Conservation (phyloP, 2,329 filamentous ascomycete genomes). For the Fusarium sp. region DNA sequence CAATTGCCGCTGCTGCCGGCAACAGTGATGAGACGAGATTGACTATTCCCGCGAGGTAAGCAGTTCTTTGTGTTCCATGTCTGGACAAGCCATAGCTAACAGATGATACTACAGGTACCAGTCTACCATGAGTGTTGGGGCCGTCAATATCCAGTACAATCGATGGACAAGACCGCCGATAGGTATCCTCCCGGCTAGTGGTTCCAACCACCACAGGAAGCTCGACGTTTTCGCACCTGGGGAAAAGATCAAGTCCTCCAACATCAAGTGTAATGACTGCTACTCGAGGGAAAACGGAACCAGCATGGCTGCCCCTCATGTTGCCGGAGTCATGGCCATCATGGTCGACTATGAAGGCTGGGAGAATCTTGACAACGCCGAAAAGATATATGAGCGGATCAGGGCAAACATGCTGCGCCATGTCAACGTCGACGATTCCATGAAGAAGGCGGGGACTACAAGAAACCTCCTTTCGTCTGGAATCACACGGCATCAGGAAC, state of each 20-base stretch:
- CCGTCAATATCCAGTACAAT: slow-evolving; percentile 11
- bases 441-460: background rate
- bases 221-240: slow-evolving; percentile 2
- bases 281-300: slow-evolving; percentile 1
- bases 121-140: background rate
- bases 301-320: slow-evolving; percentile 9
- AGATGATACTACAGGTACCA: background rate
- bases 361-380: background rate
- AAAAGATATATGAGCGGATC: background rate
- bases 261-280: background rate
- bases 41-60: background rate
- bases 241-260: background rate
- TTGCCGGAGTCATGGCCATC: slow-evolving; percentile 11
- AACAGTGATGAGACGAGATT: background rate
- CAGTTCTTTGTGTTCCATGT: background rate
- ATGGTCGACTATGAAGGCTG: background rate
- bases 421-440: background rate
- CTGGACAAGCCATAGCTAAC: no score
- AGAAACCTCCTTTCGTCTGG: background rate
- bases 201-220: background rate
- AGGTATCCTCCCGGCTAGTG: background rate
- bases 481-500: background rate
- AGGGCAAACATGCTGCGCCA: background rate
- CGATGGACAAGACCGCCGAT: background rate
- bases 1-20: slow-evolving; percentile 16